phyloP scores from a whole-genome alignment of 177 flowering plant species.

The Vitis hybrid region DNA sequence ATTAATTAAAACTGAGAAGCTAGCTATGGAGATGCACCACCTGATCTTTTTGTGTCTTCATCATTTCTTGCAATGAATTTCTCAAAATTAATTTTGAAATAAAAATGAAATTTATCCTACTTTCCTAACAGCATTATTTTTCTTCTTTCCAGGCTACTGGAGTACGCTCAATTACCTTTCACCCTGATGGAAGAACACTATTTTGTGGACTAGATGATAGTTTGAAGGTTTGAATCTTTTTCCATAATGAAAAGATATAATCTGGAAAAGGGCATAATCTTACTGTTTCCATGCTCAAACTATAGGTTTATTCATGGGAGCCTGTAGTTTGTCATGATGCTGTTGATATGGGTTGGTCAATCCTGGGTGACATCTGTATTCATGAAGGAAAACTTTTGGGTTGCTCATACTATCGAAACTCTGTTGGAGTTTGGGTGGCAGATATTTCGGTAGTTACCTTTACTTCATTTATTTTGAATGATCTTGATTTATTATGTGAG shows the following conservation, averaged over 20 bases:
- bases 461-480: background rate
- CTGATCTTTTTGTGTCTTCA: background rate
- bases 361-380: constrained; percentile 77
- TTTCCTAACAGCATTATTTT: constrained; percentile 1
- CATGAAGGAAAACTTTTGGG: constrained; percentile 83
- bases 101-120: background rate
- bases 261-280: background rate
- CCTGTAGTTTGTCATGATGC: constrained; percentile 88
- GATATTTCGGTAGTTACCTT: constrained; percentile 62
- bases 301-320: constrained; percentile 95
- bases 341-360: constrained; percentile 93
- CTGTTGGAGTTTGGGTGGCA: constrained; percentile 88
- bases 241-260: background rate
- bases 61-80: background rate
- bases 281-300: constrained; percentile 5
- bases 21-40: too few species aligned
- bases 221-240: constrained; percentile 55
- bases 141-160: constrained; percentile 62
- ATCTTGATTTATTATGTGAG: background rate
- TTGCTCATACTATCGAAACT: constrained; percentile 72
- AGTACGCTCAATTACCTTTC: constrained; percentile 74
- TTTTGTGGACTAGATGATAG: constrained; percentile 83
- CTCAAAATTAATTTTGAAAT: background rate
- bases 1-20: too few species aligned
- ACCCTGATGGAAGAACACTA: constrained; percentile 92